Evolutionary conservation across 2,329 filamentous ascomycete species (phyloP).

Genomic region (Trichoderma koningii): DNA sequence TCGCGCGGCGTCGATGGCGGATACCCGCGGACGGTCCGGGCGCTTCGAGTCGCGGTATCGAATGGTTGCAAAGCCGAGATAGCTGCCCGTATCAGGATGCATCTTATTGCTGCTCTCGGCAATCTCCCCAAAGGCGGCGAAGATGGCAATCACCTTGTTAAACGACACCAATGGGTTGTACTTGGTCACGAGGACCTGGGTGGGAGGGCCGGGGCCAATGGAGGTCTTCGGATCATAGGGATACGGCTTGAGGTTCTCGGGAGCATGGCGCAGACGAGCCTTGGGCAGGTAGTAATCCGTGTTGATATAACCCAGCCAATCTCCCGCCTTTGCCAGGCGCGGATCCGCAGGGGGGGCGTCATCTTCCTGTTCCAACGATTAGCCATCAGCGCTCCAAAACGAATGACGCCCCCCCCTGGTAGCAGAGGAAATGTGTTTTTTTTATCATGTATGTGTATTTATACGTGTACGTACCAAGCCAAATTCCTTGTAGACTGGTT

Average conservation of each 20-base stretch:
- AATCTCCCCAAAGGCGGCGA: slow-evolving; percentile 82
- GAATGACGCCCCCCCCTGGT: slow-evolving; percentile 64
- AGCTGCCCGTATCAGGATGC: slow-evolving; percentile 90
- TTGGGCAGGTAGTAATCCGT: slow-evolving; percentile 70
- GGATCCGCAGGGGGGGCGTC: slow-evolving; percentile 79
- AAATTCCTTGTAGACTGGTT: slow-evolving; percentile 65
- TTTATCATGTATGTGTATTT: slow-evolving; percentile 30
- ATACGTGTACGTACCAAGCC: slow-evolving; percentile 62
- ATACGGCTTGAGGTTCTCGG: slow-evolving; percentile 81
- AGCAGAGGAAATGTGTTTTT: slow-evolving; percentile 43
- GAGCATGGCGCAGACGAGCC: slow-evolving; percentile 69
- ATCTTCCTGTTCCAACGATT: slow-evolving; percentile 71
- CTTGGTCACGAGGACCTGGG: slow-evolving; percentile 90
- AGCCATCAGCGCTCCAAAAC: slow-evolving; percentile 55
- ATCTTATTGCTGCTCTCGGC: slow-evolving; percentile 91
- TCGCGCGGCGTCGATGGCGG: slow-evolving; percentile 79
- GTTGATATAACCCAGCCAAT: slow-evolving; percentile 66
- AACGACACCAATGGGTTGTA: slow-evolving; percentile 89
- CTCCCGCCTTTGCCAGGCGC: slow-evolving; percentile 68
- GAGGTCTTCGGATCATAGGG: slow-evolving; percentile 80
- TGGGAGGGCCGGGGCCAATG: slow-evolving; percentile 84
- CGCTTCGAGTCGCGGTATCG: slow-evolving; percentile 75
- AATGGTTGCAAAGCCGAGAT: slow-evolving; percentile 90
- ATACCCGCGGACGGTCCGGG: slow-evolving; percentile 48
- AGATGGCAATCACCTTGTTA: slow-evolving; percentile 72